Evolutionary conservation across 148 eudicot genomes (phyloP), one percentile per base, ranked within the genome.

Genomic region (Cornus suecica): DNA sequence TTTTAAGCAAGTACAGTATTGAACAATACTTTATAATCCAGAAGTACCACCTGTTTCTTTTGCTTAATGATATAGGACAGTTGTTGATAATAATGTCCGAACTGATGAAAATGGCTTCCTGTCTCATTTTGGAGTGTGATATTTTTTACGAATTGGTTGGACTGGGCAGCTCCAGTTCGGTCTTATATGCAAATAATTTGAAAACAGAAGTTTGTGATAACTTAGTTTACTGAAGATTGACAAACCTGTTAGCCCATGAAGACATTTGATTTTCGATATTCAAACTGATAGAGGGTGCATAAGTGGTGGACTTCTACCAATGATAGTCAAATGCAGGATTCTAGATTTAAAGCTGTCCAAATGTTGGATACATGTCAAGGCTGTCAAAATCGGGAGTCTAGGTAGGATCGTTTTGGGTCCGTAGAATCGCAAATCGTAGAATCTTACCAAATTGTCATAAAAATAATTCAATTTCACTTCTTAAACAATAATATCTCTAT

Each of bases 41-140:
- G 29, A 69, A 70, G 8, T 22, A 70, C 27, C 48, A 58, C 48
- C 48, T n/a, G 8, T 16, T 48, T 13, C 15, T 70, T 27, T 42
- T 25, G 23, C 8, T 16, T 71, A 54, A 71, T 28, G 27, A 2
- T 30, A 5, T 48, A 5, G 22, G 18, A 16, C 16, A 25, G 29
- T n/a, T 28, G 41, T 32, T 71, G 31, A 27, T 28, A 25, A 27
- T 54, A 23, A 20, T 71, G 27, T 28, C 63, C 37, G 14, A 27
- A 71, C 52, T 71, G 37, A 71, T 54, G 37, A 54, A 71, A 54
- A 71, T 14, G 15, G 25, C 16, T 54, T 54, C 6, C 6, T 29
- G 20, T 71, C 74, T 54, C 42, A 30, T 71, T 71, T 52, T 54
- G 42, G 45, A n/a, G 22, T 54, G 2, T 34, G 74, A 37, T 42